Percentiles rank a stretch among this genome's conserved stretches.
Conservation (phyloP, 1,139 yeast species). For the Zygotorulaspora mrakii region DNA sequence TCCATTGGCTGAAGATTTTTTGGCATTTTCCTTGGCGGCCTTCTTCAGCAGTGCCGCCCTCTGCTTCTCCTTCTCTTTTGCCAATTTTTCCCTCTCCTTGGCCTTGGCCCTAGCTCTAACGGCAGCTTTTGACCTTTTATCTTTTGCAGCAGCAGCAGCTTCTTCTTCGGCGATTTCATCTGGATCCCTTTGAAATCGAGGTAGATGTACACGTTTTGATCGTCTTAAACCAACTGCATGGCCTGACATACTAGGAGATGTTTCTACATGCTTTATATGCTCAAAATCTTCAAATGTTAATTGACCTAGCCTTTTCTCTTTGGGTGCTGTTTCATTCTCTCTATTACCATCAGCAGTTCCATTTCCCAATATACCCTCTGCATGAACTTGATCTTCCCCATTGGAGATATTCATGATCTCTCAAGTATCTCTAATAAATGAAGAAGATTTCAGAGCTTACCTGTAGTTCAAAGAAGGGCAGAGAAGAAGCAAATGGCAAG, state of each 20-base stretch:
- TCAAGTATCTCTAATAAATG: slow-evolving; percentile 7
- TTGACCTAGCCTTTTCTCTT: slow-evolving; percentile 14
- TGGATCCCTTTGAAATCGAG: slow-evolving; percentile 18
- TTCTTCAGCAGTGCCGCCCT: slow-evolving; percentile 11
- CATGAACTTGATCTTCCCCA: slow-evolving; percentile 6
- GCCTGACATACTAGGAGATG: slow-evolving; percentile 12
- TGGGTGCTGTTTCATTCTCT: slow-evolving; percentile 1
- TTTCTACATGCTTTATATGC: slow-evolving; percentile 13
- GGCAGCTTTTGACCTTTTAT: slow-evolving; percentile 40
- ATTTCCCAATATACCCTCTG: slow-evolving; percentile 15
- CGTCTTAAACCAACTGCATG: slow-evolving; percentile 23
- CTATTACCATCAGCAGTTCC: slow-evolving; percentile 1
- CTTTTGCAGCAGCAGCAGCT: slow-evolving; percentile 16
- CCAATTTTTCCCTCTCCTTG: slow-evolving; percentile 29
- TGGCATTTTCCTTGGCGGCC: slow-evolving; percentile 8
- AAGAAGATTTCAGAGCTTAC: background rate
- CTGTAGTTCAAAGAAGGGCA: background rate
- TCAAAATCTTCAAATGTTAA: slow-evolving; percentile 17
- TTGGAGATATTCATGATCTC: slow-evolving; percentile 7
- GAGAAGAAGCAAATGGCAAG: slow-evolving; percentile 1
- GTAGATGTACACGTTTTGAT: slow-evolving; percentile 25
- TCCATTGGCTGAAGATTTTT: slow-evolving; percentile 8
- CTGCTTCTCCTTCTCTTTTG: slow-evolving; percentile 12
- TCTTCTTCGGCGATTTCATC: slow-evolving; percentile 17
- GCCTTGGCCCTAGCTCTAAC: slow-evolving; percentile 43